A percentile compares a stretch with the other conserved stretches of the same genome.
These are phyloP conservation scores for Psidium friedrichsthalianum DNA, from an alignment of 345 rosid genomes.

Conservation along the genomic window DNA sequence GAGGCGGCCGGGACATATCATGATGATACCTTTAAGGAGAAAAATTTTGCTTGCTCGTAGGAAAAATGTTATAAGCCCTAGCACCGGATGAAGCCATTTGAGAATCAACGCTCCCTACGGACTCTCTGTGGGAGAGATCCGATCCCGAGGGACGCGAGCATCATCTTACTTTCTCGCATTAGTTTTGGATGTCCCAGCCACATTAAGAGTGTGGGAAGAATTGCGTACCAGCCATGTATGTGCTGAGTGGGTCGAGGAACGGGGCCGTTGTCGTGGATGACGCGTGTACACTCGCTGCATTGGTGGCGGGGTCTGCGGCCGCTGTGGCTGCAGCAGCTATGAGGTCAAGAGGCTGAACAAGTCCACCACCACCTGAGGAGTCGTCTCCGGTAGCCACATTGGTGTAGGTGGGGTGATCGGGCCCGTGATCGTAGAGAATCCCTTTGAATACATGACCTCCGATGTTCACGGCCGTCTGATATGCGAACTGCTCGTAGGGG, in stretches of 20 bases:
- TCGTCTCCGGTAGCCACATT: background rate
- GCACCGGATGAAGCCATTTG: background rate
- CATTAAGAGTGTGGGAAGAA: slow-evolving; percentile 3
- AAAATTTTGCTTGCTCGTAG: background rate
- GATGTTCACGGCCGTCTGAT: slow-evolving; percentile 35
- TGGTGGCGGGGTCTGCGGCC: background rate
- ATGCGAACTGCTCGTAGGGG: slow-evolving; percentile 21
- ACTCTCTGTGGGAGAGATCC: background rate
- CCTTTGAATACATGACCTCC: slow-evolving; percentile 38
- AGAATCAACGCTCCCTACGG: background rate
- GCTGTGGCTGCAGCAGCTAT: slow-evolving; percentile 1
- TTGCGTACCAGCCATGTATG: slow-evolving; percentile 13
- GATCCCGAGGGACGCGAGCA: background rate
- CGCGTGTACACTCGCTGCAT: background rate
- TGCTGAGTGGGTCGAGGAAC: slow-evolving; percentile 8
- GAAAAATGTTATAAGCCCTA: background rate
- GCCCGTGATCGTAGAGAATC: slow-evolving; percentile 42
- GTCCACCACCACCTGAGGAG: slow-evolving; percentile 4
- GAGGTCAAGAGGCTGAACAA: slow-evolving; percentile 1
- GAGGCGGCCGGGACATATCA: background rate
- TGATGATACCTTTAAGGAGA: background rate
- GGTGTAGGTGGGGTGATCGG: slow-evolving; percentile 2
- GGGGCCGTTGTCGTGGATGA: slow-evolving; percentile 1
- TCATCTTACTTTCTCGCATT: background rate
- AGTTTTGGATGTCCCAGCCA: background rate